Conservation (phyloP, 177 flowering plant species). For the Tripterygium wilfordii region DNA sequence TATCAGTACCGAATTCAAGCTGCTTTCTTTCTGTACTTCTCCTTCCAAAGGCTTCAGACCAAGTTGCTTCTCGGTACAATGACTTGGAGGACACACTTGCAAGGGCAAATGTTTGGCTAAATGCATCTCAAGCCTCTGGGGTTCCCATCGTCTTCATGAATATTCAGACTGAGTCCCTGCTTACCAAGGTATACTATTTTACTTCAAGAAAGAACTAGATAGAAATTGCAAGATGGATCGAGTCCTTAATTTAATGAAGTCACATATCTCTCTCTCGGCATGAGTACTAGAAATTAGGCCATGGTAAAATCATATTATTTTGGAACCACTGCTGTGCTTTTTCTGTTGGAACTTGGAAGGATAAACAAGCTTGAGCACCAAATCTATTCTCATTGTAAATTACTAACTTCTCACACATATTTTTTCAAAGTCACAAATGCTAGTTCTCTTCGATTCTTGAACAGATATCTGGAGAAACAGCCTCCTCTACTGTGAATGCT, state of each 20-base stretch:
- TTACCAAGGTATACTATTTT: conserved; percentile 63
- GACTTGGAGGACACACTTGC: conserved; percentile 91
- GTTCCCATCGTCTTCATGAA: conserved; percentile 81
- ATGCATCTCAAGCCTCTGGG: conserved; percentile 70
- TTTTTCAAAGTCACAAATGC: not conserved
- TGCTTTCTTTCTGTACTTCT: conserved; percentile 74
- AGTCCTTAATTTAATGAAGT: too few species aligned
- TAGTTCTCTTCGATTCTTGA: conserved; percentile 1
- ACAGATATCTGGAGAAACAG: conserved; percentile 91
- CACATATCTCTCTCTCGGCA: too few species aligned
- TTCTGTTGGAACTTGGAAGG: too few species aligned
- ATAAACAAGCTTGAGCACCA: not conserved
- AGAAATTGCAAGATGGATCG: too few species aligned
- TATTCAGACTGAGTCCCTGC: conserved; percentile 88
- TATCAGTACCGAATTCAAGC: conserved; percentile 73
- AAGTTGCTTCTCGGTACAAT: conserved; percentile 57
- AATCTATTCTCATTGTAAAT: not conserved
- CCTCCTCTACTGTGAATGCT: conserved; percentile 77
- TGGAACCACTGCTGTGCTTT: too few species aligned
- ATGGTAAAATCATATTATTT: too few species aligned
- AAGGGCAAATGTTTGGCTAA: conserved; percentile 85
- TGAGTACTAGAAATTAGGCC: too few species aligned
- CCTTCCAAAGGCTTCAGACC: conserved; percentile 76
- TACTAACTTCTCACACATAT: not conserved
- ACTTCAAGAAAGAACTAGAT: not conserved